Evolutionary conservation across 257 asterid genomes (phyloP), one percentile per base, ranked within the genome.

Genomic region (Solanum chiquidenum): DNA sequence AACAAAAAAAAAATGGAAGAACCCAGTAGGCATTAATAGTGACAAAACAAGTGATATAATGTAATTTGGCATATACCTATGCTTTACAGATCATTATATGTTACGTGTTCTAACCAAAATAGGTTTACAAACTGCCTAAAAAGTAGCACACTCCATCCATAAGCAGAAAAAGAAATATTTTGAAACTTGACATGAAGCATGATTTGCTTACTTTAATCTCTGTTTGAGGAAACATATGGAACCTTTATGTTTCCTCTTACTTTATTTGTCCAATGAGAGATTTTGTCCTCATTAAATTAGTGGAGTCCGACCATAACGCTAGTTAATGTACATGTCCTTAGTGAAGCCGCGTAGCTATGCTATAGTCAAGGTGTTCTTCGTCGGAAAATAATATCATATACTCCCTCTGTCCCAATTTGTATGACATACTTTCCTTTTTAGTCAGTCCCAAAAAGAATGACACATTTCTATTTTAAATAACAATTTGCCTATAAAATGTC

Each of bases 121-220:
- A 74, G 16, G 55, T 35, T 37, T 74, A 37, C 31, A 37, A 37
- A 20, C 46, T 27, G 14, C 66, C 52, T 35, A 74, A 74, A 35
- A 2, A 37, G n/a, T 7, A 31, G 12, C n/a, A 69, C 23, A 33
- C 38, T 31, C 76, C 40, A 31, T 29, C 40, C 40, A 71, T 71
- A 29, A 71, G 40, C 6, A 13, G n/a, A 71, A 71, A 31, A 71
- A 29, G 44, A 64, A 86, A 27, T 35, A 71, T 72, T n/a, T 68
- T 52, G 46, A 58, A 74, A 44, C 55, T 89, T 44, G 88, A 90
- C 86, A 88, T 5, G 58, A 23, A 71, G 89, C 86, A n/a, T 69
- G 58, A 72, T 55, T 74, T 33, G 31, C 83, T 34, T 29, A 77
- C 62, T 35, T 34, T 42, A 71, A 35, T 90, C 58, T 74, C 64